Evolutionary conservation across 1,139 yeast species (phyloP), one percentile per base, ranked within the genome.

Genomic region (Pichia sp.): DNA sequence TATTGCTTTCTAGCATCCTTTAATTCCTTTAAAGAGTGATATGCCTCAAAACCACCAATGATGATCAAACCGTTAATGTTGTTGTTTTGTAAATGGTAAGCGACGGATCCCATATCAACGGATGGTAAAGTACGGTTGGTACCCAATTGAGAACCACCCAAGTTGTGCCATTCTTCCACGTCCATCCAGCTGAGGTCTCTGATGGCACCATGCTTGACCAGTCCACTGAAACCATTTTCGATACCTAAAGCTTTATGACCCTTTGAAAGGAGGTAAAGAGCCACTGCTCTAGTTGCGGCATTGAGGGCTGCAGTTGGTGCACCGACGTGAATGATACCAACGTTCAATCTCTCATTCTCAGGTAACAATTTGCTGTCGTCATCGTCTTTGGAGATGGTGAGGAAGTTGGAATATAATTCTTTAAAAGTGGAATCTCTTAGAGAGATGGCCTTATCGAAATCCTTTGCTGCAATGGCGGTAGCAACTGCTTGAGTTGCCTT

Each of bases 281-380:
- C 93, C 53, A 88, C 86, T 5, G 96, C 91, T 47, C 94, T 75
- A 1, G 91, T 81, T 14, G 96, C 94, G 40, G 94, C 81, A 64
- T 91, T 91, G 70, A 91, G 77, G 40, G 95, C 96, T 45, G 96
- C 94, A 13, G 96, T 93, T 27, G 98, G 95, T 1, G 98, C 98
- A 47, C 98, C 98, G 40, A 88, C 82, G 53, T 87, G 87, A 46
- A 91, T 70, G 39, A 91, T 74, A 42, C 94, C 98, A 50, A 88
- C 74, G 39, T 65, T 75, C 48, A 78, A 67, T 45, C 75, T 62
- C 55, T 74, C 61, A 30, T 63, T 64, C 39, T 62, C 57, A 5
- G 80, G 75, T 46, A 79, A 65, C 7, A 50, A 20, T 38, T 51
- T 60, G 26, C 70, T 72, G 38, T 52, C 72, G 46, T 66, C 77